phyloP scores from a whole-genome alignment of 2,329 filamentous ascomycete genomes.

The Phaeomoniella chlamydospora region DNA sequence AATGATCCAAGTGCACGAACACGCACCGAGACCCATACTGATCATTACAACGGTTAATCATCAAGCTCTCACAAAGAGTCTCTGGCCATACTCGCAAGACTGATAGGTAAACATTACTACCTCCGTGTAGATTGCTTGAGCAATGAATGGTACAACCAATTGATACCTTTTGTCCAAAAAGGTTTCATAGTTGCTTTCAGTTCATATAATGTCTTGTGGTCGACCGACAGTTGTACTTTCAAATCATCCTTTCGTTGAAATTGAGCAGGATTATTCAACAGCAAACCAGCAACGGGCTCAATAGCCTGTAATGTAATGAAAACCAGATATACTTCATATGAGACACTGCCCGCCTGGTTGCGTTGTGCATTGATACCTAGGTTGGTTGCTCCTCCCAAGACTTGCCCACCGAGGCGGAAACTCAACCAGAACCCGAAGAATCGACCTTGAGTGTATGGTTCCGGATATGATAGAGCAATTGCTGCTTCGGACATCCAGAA shows the following conservation, averaged over 20 bases:
- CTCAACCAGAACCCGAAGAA: conserved; percentile 38
- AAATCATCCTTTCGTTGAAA: conserved; percentile 52
- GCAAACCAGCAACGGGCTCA: conserved; percentile 46
- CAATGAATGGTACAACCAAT: too few species aligned
- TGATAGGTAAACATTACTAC: too few species aligned
- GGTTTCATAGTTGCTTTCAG: too few species aligned
- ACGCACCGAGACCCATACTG: too few species aligned
- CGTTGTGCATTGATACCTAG: conserved; percentile 32
- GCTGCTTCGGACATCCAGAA: conserved; percentile 26
- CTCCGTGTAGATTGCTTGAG: too few species aligned
- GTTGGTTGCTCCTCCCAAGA: conserved; percentile 37
- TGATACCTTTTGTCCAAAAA: too few species aligned
- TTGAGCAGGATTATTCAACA: conserved; percentile 44
- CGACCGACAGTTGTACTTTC: conserved; percentile 43
- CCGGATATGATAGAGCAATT: conserved; percentile 29
- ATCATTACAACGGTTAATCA: too few species aligned
- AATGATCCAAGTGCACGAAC: too few species aligned
- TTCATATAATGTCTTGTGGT: conserved; percentile 40
- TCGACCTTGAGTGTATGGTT: conserved; percentile 28
- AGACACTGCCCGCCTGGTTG: conserved; percentile 29
- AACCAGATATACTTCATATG: conserved; percentile 24
- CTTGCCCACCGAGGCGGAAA: conserved; percentile 36
- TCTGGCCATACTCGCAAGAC: too few species aligned
- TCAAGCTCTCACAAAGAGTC: too few species aligned
- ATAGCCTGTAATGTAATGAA: too few species aligned